These are phyloP conservation scores for Urostyla sp. DNA, from an alignment of 73 alveolate species.

Conservation along the genomic window DNA sequence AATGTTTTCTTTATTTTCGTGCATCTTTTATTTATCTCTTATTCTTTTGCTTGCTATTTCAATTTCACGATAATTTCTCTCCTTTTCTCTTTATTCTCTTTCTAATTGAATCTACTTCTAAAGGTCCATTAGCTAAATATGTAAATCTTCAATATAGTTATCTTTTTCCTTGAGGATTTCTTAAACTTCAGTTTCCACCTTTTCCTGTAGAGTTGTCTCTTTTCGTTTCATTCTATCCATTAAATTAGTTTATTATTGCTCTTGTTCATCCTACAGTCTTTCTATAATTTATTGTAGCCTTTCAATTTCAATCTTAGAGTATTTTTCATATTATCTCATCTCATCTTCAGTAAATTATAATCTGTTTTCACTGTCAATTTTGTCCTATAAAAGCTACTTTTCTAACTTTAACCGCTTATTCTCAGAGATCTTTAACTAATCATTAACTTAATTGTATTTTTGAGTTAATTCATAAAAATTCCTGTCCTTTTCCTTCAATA, in stretches of 20 bases:
- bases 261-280: not conserved
- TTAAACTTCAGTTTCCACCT: slow-evolving; percentile 38
- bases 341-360: not conserved
- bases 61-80: slow-evolving; percentile 5
- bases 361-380: slow-evolving; percentile 20
- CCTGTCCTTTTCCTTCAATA: too few relatives aligned
- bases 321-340: not conserved
- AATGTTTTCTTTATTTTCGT: slow-evolving; percentile 22
- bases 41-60: not conserved
- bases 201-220: slow-evolving; percentile 45
- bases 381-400: slow-evolving; percentile 2
- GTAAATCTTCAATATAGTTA: not conserved
- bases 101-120: not conserved
- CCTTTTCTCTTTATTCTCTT: not conserved
- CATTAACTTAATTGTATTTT: too few relatives aligned
- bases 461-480: too few relatives aligned
- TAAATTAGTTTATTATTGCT: not conserved
- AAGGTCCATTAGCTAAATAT: not conserved
- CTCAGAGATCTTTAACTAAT: not conserved
- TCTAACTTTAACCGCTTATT: slow-evolving; percentile 19
- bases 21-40: slow-evolving; percentile 1
- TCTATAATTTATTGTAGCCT: not conserved
- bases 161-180: slow-evolving; percentile 23
- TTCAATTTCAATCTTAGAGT: slow-evolving; percentile 9
- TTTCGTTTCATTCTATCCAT: slow-evolving; percentile 46